Base-by-base conservation (phyloP, 306 rosid species). In the Vigna radiata region DNA sequence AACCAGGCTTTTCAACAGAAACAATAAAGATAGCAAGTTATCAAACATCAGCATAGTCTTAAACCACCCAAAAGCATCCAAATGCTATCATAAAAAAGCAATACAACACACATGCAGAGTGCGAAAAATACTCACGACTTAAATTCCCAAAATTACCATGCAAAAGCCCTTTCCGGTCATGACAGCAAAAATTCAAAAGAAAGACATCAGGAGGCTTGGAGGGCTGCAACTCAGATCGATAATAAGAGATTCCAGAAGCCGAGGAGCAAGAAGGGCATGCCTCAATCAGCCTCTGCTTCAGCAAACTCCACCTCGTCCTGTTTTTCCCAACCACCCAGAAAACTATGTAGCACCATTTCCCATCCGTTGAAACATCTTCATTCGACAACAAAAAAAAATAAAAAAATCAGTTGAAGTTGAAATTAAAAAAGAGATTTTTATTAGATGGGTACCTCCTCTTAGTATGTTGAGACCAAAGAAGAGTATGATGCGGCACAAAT, bases 281-380 rank as follows among this genome's bases (percentile, higher is more conserved):
- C 84, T 50, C 97, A 70, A 88, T 46, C 19, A 95, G 81, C 89
- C 99, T 90, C 77, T 84, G 90, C 88, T 90, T 90, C 88, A 95
- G 84, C 85, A 88, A 86, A 73, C 69, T 78, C 99, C 99, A 95
- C 85, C 90, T 86, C 23, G 99, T 95, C 70, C 78, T 84, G 12
- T 91, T 73, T 21, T 82, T 89, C 53, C 96, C 97, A 62, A 84
- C 63, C 77, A 95, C 97, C 99, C 97, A 92, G 73, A 95, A 86
- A 73, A 95, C 94, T 65, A 95, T 9, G 85, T 86, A 95, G 82
- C 99, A 95, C 99, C 99, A 95, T 76, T 88, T 95, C 39, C 99
- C 99, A 81, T 95, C 99, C 18, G 99, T 95, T 6, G 97, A 88
- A 10, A 95, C 86, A 67, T 95, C 99, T 95, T 80, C 88, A 88